phyloP scores from a whole-genome alignment of 1,284 basidiomycete species.

The Ustilago nuda region DNA sequence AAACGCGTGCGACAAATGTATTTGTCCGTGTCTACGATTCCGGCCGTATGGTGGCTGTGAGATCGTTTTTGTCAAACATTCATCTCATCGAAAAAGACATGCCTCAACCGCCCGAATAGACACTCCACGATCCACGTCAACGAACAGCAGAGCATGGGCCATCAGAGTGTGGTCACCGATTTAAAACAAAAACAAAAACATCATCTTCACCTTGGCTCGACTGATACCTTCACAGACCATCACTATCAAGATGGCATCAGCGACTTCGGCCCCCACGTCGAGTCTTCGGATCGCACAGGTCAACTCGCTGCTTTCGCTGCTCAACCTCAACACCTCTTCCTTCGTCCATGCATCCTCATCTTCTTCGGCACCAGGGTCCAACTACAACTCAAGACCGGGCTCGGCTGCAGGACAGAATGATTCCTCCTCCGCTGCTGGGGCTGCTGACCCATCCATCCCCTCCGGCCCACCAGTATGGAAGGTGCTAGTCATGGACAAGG shows the following conservation, averaged over 20 bases:
- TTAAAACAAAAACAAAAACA: background rate
- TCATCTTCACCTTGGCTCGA: background rate
- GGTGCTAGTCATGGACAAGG: constrained; percentile 91
- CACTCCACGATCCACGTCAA: constrained; percentile 2
- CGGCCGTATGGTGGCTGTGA: background rate
- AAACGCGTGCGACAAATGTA: constrained; percentile 9
- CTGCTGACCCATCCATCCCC: constrained; percentile 32
- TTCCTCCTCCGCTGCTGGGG: background rate
- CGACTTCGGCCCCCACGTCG: constrained; percentile 28
- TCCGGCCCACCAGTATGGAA: constrained; percentile 90
- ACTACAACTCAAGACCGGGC: constrained; percentile 43
- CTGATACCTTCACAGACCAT: too few relatives aligned
- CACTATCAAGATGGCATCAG: constrained; percentile 24
- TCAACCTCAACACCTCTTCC: constrained; percentile 64
- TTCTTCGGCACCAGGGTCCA: constrained; percentile 38
- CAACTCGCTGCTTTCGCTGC: constrained; percentile 61
- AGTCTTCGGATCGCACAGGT: constrained; percentile 62
- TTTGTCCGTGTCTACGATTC: background rate
- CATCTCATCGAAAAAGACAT: background rate
- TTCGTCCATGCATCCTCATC: constrained; percentile 49
- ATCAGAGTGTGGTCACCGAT: background rate
- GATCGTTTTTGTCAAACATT: background rate
- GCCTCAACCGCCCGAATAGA: constrained; percentile 9
- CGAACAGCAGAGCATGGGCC: constrained; percentile 7
- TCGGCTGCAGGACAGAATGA: constrained; percentile 40